Base-by-base conservation (phyloP, 2,329 filamentous ascomycete species). In the Colletotrichum trifolii region DNA sequence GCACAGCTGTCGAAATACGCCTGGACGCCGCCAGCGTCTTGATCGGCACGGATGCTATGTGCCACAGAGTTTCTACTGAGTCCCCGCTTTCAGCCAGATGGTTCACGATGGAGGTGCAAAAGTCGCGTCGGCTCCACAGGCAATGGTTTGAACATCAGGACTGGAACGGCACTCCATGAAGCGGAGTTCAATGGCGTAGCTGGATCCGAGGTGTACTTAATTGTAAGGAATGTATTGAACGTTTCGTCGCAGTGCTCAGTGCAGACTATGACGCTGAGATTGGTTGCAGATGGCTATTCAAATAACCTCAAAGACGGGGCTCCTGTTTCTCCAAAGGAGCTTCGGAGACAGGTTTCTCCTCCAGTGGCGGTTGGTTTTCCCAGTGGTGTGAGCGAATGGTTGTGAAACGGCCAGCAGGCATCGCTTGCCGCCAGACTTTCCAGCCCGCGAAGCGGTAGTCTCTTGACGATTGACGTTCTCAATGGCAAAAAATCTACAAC, bases 1-100 rank as follows among this genome's bases (percentile, higher is more conserved):
- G 91, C 93, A 35, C 80, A 82, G 74, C 81, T 96, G 80, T 83
- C 91, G 67, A 89, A 88, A 77, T 97, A 96, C 81, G 88, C 89
- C 71, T 91, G 87, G 76, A 81, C 82, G 73, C 85, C 85, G 45
- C 66, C 56, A 36, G 70, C 58, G 42, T 61, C 47, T 46, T 47
- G 49, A 50, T 38, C 46, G 47, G 13, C 45, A 42, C n/a, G 12
- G 4, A 12, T 35, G n/a, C 33, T 54, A 25, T 15, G 40, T 48
- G 43, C 34, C 8, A 35, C 34, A 39, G 15, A 46, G 25, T 38
- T 54, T n/a, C 46, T 36, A 35, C 12, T 2, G 39, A 43, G 39
- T 38, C 36, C 40, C 34, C 15, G 46, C 40, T 36, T 43, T 25
- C 43, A 48, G 34, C 11, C 10, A 15, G 25, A 40, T 25, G 13